Evolutionary conservation across 2,329 filamentous ascomycete species (phyloP).

Genomic region (Chaetothyriales sp.): DNA sequence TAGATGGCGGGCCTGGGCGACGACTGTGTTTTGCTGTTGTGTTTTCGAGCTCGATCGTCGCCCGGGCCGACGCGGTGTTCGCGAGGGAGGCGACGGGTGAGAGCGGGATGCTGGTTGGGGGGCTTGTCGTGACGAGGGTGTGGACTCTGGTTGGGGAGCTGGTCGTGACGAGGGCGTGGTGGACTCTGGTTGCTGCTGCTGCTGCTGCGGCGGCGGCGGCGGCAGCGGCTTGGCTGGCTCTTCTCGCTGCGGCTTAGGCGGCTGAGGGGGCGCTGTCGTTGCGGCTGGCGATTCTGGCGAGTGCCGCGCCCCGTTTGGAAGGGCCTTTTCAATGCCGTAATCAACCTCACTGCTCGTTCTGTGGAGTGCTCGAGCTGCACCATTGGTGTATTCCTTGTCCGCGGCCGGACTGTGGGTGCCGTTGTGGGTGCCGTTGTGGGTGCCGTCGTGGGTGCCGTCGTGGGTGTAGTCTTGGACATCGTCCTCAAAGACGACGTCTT

Average conservation of each 20-base stretch:
- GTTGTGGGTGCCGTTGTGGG: conserved; percentile 49
- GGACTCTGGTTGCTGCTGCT: conserved; percentile 4
- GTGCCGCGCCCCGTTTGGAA: conserved; percentile 25
- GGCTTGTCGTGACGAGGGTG: conserved; percentile 5
- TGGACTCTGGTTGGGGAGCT: conserved; percentile 5
- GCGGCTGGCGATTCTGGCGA: conserved; percentile 2
- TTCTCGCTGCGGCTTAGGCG: not conserved
- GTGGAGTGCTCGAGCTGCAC: conserved; percentile 31
- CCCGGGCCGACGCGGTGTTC: conserved; percentile 7
- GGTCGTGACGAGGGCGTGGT: conserved; percentile 6
- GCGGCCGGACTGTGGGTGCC: conserved; percentile 44
- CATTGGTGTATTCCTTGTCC: conserved; percentile 27
- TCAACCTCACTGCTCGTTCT: conserved; percentile 53
- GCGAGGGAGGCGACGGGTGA: conserved; percentile 12
- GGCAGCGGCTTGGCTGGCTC: not conserved
- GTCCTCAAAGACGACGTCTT: conserved; percentile 4
- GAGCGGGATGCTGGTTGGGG: conserved; percentile 5
- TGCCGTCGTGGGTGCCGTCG: conserved; percentile 38
- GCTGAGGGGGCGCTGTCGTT: conserved; percentile 9
- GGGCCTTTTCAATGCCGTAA: conserved; percentile 51
- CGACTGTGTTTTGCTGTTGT: conserved; percentile 20
- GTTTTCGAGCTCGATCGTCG: conserved; percentile 4
- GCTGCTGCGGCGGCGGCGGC: not conserved
- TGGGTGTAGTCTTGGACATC: conserved; percentile 32
- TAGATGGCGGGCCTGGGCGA: conserved; percentile 32